Evolutionary conservation across 768 basidiomycete genomes (phyloP).

Genomic region (Boletus reticulatus): DNA sequence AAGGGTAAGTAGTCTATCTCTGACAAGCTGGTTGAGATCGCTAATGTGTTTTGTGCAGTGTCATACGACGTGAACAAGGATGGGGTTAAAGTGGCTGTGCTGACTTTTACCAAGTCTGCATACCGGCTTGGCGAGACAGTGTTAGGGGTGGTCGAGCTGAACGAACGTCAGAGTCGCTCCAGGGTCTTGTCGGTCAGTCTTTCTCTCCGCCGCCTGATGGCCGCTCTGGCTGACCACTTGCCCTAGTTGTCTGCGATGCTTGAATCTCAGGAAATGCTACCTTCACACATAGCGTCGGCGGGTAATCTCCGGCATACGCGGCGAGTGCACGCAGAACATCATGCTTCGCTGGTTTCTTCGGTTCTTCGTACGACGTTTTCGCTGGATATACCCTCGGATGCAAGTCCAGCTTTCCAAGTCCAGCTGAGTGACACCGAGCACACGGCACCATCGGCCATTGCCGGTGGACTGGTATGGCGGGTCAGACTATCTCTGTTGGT

Average conservation of each 20-base stretch:
- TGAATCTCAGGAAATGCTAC: conserved; percentile 85
- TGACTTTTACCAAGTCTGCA: conserved; percentile 90
- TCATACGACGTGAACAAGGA: conserved; percentile 97
- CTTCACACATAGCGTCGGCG: conserved; percentile 51
- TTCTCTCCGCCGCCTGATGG: background rate
- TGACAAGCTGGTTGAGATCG: too few relatives aligned
- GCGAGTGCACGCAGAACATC: conserved; percentile 83
- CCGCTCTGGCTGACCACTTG: background rate
- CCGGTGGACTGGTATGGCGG: conserved; percentile 89
- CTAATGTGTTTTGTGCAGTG: conserved; percentile 42
- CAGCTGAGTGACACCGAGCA: conserved; percentile 40
- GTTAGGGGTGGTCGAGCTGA: conserved; percentile 84
- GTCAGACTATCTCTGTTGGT: conserved; percentile 86
- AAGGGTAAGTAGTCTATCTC: conserved; percentile 56
- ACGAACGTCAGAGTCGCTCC: conserved; percentile 62
- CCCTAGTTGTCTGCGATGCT: conserved; percentile 81
- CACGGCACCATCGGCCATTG: conserved; percentile 12
- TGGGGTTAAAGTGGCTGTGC: conserved; percentile 80
- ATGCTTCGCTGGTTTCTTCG: conserved; percentile 70
- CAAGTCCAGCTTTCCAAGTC: conserved; percentile 81
- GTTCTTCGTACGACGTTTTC: conserved; percentile 80
- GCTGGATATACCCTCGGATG: conserved; percentile 91
- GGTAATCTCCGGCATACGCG: conserved; percentile 53
- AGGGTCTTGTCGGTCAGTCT: conserved; percentile 78
- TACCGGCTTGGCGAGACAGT: conserved; percentile 93